phyloP scores from a whole-genome alignment of 495 filamentous ascomycete genomes.

The Xylaria intraflava region DNA sequence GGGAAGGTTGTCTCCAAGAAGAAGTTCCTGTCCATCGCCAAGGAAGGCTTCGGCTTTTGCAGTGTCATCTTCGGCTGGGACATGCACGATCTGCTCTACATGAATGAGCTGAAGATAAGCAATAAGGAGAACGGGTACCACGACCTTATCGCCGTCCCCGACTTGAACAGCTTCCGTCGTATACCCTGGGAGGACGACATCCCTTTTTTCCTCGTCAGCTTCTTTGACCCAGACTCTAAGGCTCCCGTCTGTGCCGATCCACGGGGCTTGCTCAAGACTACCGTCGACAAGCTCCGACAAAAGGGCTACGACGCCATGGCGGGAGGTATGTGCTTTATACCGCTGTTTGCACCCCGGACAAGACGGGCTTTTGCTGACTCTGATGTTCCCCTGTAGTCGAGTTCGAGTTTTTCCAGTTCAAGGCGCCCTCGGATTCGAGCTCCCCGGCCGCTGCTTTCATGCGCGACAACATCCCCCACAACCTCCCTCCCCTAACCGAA shows the following conservation, averaged over 20 bases:
- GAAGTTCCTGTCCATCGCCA: constrained; percentile 83
- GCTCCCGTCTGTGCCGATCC: constrained; percentile 75
- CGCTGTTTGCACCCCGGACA: neutral
- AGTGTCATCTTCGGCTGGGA: constrained; percentile 97
- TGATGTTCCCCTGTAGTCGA: constrained; percentile 54
- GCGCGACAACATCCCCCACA: constrained; percentile 60
- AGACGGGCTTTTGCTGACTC: neutral
- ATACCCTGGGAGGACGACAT: constrained; percentile 94
- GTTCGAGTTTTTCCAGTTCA: constrained; percentile 96
- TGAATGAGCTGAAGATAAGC: constrained; percentile 74
- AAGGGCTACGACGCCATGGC: constrained; percentile 80
- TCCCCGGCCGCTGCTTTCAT: constrained; percentile 66
- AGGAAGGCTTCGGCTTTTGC: constrained; percentile 91
- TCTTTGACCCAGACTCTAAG: constrained; percentile 66
- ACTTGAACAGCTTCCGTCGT: constrained; percentile 72
- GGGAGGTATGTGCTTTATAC: constrained; percentile 57
- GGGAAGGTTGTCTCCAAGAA: constrained; percentile 94
- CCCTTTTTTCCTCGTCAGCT: constrained; percentile 89
- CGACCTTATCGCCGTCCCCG: constrained; percentile 79
- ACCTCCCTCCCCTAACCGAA: constrained; percentile 74
- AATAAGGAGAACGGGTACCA: constrained; percentile 91
- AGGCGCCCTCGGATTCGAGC: constrained; percentile 50
- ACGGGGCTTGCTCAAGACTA: constrained; percentile 62
- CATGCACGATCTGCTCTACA: constrained; percentile 92
- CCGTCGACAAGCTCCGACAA: constrained; percentile 56